Base-by-base conservation (phyloP, 2,329 filamentous ascomycete species). In the Fusarium piperis region DNA sequence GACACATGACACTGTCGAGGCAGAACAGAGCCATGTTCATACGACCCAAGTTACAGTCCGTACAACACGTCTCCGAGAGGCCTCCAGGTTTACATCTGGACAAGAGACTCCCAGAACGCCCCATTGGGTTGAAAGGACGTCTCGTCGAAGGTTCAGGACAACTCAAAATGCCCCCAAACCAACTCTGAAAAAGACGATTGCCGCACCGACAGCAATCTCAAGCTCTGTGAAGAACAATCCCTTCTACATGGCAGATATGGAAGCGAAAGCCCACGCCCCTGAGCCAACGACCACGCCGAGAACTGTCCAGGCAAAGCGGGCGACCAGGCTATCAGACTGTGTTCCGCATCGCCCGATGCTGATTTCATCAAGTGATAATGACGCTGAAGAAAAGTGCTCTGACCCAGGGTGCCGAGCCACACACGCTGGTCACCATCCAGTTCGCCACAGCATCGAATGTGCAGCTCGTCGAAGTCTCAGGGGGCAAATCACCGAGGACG, bases 361-460 rank as follows among this genome's bases (percentile, higher is more conserved):
- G 35, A 62, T 52, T 52, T 61, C 62, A 5, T 66, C 71, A 5
- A 60, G 35, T 8, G 44, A 52, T 58, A 57, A 62, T 16, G 36
- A 48, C 46, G 67, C 41, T n/a, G 68, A 71, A 18, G 63, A 73
- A 51, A 72, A 75, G 46, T 79, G 78, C 57, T 69, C 76, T n/a
- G 76, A 80, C 46, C 68, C 76, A 8, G 68, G 73, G 26, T 79
- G 79, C 57, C 74, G 74, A 64, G 73, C 74, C 35, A 72, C 70
- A 36, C 72, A 75, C 65, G 68, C 71, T 13, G 76, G 76, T 2
- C 75, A 79, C 61, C 71, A 75, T 53, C 72, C 77, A 20, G 69
- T 76, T 62, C 76, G 78, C 5, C 81, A 83, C 67, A 80, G 77
- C 58, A 77, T 80, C 56, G 77, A 75, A 16, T 83, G 79, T 59